A percentile compares a stretch with the other conserved stretches of the same genome.
These are phyloP conservation scores for Scutellaria baicalensis DNA, from an alignment of 257 asterid genomes.

Conservation along the genomic window DNA sequence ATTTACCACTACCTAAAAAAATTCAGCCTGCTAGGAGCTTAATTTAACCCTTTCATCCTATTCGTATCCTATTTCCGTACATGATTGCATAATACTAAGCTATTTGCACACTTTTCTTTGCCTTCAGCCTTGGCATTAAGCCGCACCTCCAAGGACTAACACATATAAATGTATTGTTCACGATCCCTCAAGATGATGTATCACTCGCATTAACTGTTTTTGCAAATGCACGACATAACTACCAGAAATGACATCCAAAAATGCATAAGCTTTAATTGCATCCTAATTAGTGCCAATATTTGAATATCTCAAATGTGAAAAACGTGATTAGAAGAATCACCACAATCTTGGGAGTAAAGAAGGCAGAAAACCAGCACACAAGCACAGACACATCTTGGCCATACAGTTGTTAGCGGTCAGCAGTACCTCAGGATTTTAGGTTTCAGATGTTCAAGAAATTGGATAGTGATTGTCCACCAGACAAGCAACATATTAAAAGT, in stretches of 20 bases:
- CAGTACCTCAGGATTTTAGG: neutral
- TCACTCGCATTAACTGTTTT: too few species aligned
- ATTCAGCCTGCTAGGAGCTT: neutral
- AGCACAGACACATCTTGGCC: neutral
- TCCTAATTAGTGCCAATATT: neutral
- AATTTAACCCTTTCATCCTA: neutral
- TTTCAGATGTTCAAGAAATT: neutral
- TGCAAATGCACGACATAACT: neutral
- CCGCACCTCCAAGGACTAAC: neutral
- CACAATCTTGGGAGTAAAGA: neutral
- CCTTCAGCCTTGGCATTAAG: neutral
- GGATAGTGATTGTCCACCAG: neutral
- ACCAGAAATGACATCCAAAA: neutral
- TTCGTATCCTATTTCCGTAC: neutral
- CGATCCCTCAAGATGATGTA: neutral
- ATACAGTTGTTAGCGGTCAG: neutral
- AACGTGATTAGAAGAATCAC: neutral
- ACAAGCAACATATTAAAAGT: neutral
- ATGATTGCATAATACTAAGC: neutral
- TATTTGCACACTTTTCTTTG: neutral
- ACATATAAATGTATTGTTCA: neutral
- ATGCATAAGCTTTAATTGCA: neutral
- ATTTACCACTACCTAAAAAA: neutral
- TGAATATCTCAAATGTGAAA: neutral
- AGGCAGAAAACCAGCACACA: neutral